phyloP scores from a whole-genome alignment of 371 early-diverging fungal species.

The Dichotomocladium elegans region DNA sequence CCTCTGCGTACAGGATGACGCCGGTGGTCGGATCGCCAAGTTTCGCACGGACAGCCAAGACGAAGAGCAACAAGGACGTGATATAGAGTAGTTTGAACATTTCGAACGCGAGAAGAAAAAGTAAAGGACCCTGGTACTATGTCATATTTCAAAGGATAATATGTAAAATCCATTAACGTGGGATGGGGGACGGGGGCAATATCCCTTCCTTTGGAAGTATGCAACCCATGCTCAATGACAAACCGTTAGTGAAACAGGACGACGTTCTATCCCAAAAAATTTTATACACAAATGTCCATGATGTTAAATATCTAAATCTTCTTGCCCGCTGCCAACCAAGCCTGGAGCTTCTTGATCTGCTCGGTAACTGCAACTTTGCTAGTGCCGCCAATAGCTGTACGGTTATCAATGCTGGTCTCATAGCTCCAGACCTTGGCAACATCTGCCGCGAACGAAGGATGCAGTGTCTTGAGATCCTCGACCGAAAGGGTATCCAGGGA shows the following conservation, averaged over 20 bases:
- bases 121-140: slow-evolving; percentile 9
- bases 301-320: slow-evolving; percentile 5
- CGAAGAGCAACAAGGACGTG: too few species aligned
- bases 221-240: not conserved
- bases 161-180: not conserved
- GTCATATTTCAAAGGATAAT: too few species aligned
- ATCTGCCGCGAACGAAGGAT: slow-evolving; percentile 79
- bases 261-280: too few species aligned
- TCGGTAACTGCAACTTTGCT: slow-evolving; percentile 70
- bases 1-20: slow-evolving; percentile 17
- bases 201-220: not conserved
- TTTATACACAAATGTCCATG: not conserved
- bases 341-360: slow-evolving; percentile 74
- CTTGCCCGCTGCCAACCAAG: slow-evolving; percentile 48
- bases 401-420: slow-evolving; percentile 83
- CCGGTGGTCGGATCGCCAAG: slow-evolving; percentile 10
- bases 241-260: too few species aligned
- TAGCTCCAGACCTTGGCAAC: slow-evolving; percentile 81
- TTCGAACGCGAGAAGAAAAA: too few species aligned
- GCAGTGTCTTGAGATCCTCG: slow-evolving; percentile 77
- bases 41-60: too few species aligned
- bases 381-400: slow-evolving; percentile 89
- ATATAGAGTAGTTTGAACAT: too few species aligned
- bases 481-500: slow-evolving; percentile 69
- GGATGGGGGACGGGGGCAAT: not conserved